A percentile compares a stretch with the other conserved stretches of the same genome.
These are phyloP conservation scores for Boletus subcaerulescens DNA, from an alignment of 768 basidiomycete genomes.

Conservation along the genomic window DNA sequence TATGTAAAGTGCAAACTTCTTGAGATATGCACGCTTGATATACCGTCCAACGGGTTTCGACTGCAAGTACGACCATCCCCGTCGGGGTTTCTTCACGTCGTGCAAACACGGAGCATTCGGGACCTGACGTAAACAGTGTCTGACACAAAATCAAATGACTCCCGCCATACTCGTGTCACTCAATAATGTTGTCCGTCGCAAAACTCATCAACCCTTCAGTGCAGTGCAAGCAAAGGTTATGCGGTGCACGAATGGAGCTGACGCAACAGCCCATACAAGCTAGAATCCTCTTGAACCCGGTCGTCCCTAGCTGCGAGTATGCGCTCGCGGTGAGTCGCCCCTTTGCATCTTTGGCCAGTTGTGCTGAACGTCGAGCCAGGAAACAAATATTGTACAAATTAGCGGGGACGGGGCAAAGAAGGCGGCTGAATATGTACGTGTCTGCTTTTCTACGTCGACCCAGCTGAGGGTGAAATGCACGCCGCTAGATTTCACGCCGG, in stretches of 20 bases:
- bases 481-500: slow-evolving; percentile 54
- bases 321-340: slow-evolving; percentile 49
- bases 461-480: background rate
- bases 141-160: slow-evolving; percentile 1
- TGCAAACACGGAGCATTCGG: background rate
- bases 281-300: slow-evolving; percentile 47
- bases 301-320: slow-evolving; percentile 53
- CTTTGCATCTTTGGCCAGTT: background rate
- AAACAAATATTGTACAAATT: slow-evolving; percentile 57
- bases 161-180: background rate
- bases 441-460: slow-evolving; percentile 5
- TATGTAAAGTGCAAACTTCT: too few relatives aligned
- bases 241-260: background rate
- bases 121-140: slow-evolving; percentile 5
- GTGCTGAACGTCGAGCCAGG: slow-evolving; percentile 36
- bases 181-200: slow-evolving; percentile 19
- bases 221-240: background rate
- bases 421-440: slow-evolving; percentile 63
- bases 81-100: background rate
- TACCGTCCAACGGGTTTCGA: background rate
- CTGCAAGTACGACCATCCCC: too few relatives aligned
- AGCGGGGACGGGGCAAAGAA: slow-evolving; percentile 56
- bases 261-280: background rate
- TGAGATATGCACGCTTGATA: too few relatives aligned
- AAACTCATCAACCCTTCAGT: background rate